Base-by-base conservation (phyloP, 202 grass and related monocot species). In the Zoysia matrella region DNA sequence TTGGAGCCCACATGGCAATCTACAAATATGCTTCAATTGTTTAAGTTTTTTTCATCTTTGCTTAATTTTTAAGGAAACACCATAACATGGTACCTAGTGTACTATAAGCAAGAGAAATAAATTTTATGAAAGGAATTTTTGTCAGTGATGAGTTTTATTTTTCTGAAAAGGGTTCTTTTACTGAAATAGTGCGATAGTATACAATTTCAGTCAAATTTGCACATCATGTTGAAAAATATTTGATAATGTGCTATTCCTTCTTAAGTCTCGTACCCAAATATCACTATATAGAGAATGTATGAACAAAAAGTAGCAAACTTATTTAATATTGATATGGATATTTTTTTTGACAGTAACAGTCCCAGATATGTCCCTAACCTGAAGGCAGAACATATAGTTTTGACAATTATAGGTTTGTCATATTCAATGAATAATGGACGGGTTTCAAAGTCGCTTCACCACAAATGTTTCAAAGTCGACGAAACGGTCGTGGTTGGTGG, bases 341-440 rank as follows among this genome's bases (percentile, higher is more conserved):
- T 71, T 65, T 85, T 48, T 47, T 63, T 76, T n/a, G 12, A 53
- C 60, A 73, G 49, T 66, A 50, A 72, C 5, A 72, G 3, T 72
- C 16, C 45, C 82, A 63, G 47, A 15, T 60, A 64, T 42, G 40
- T 11, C 40, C 47, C 36, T 11, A 43, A 78, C 78, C 71, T 55
- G 5, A 62, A 54, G 66, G 30, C 15, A 50, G 16, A 11, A 30
- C 72, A 69, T 15, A 65, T 51, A 6, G 62, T 41, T 76, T 39
- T 36, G 30, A 36, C 30, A 36, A 36, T 36, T 36, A 36, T 36
- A 36, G 30, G 30, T 36, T 36, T 36, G 30, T 36, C 30, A 36
- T 36, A 53, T 86, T 60, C 36, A 52, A 2, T 60, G 43, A 36
- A 1, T 36, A 36, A 36, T 36, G 30, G 1, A 36, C 30, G 30